Evolutionary conservation across 2,329 filamentous ascomycete species (phyloP), one percentile per base, ranked within the genome.

Genomic region (Ceratocystis lukuohia): DNA sequence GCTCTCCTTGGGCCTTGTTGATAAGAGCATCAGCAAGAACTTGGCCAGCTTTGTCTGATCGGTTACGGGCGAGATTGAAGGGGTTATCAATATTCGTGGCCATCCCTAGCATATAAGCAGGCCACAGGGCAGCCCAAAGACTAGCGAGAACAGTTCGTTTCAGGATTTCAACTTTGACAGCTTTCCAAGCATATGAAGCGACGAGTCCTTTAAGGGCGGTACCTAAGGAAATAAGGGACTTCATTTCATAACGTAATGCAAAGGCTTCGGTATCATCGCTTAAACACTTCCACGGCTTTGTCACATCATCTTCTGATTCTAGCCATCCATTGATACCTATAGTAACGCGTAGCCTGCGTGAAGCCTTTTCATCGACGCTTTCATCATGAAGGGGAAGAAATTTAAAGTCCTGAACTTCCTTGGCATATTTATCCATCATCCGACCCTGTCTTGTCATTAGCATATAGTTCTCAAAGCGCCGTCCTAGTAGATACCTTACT

Each of bases 291-390:
- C 92, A 96, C 0, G 92, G 91, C 69, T 84, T 82, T 4, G 87
- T 82, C 30, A 96, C 83, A 70, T 96, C 90, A 37, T 87, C 82
- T 70, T 88, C 84, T 6, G 84, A 80, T 1, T 83, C 87, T 12
- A 96, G 80, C 92, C 91, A 96, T 45, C 92, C 92, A 68, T 90
- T 93, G 69, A 96, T 85, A 7, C 89, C 90, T 67, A 96, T 89
- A 0, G 89, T 91, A 2, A 96, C 86, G 10, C 91, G 83, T 2
- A 96, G 77, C 2, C 88, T 82, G 5, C 68, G 37, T 57, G 61
- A 53, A 22, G 56, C 37, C n/a, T 33, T 46, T 5, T 45, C 41
- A 3, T 46, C 22, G 44, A 59, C 12, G 46, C 62, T 57, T 37
- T 68, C 67, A 15, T 66, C 62, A 37, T 82, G 80, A 17, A 95